Evolutionary conservation across 2,329 filamentous ascomycete species (phyloP).

Genomic region (Aspergillus sp.): DNA sequence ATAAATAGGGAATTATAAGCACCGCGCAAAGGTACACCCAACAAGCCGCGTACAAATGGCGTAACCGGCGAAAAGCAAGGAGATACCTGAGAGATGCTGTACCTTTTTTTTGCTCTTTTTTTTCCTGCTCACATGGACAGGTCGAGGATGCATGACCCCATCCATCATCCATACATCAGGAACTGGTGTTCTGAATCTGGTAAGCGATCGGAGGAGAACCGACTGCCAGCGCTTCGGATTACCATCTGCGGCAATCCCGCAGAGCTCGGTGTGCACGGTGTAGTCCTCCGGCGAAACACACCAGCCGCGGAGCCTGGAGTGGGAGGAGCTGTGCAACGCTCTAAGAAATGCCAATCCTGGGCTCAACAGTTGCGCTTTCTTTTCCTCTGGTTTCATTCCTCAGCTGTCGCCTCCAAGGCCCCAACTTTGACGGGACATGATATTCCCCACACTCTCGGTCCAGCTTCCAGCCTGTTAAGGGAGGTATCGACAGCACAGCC

Average conservation of each 20-base stretch:
- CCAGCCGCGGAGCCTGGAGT: not conserved
- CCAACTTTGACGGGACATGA: not conserved
- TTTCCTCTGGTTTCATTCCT: not conserved
- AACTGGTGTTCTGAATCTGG: slow-evolving; percentile 15
- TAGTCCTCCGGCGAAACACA: not conserved
- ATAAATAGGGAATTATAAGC: slow-evolving; percentile 13
- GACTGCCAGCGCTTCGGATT: slow-evolving; percentile 33
- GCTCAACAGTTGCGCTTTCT: not conserved
- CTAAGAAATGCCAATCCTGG: not conserved
- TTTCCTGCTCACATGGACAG: slow-evolving; percentile 41
- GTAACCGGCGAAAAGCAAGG: slow-evolving; percentile 11
- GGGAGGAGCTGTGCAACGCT: not conserved
- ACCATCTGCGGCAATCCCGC: slow-evolving; percentile 37
- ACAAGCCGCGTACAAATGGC: slow-evolving; percentile 3
- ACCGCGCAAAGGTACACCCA: not conserved
- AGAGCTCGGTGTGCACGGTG: slow-evolving; percentile 2
- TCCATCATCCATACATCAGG: slow-evolving; percentile 24
- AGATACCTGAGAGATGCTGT: not conserved
- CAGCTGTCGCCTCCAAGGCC: not conserved
- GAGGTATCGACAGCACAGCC: not conserved
- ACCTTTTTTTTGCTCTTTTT: slow-evolving; percentile 21
- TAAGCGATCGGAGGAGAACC: slow-evolving; percentile 16
- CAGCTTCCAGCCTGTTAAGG: not conserved
- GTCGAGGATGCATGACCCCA: slow-evolving; percentile 18
- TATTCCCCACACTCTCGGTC: not conserved